Evolutionary conservation across 2,329 filamentous ascomycete species (phyloP).

Genomic region (Stemphylium vesicarium): DNA sequence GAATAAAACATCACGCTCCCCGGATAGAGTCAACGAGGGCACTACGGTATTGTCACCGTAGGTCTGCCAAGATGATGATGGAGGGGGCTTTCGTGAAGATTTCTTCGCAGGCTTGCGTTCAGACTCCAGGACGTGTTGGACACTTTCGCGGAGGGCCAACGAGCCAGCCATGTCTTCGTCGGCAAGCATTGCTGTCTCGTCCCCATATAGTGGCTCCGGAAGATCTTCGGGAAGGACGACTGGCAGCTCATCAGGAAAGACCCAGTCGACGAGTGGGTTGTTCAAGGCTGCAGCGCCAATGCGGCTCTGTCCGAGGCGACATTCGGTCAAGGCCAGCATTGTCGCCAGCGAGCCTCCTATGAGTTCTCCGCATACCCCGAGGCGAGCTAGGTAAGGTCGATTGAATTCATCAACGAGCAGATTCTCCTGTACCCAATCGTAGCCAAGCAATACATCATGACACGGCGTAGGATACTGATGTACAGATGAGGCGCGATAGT

Average conservation of each 20-base stretch:
- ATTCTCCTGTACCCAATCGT: constrained; percentile 56
- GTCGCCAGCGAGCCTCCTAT: constrained; percentile 57
- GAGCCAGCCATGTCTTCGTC: constrained; percentile 35
- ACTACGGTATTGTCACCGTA: constrained; percentile 34
- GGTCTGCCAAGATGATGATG: constrained; percentile 36
- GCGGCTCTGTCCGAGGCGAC: constrained; percentile 47
- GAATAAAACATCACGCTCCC: constrained; percentile 50
- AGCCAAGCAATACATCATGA: constrained; percentile 56
- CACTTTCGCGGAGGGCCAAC: constrained; percentile 11
- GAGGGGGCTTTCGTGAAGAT: constrained; percentile 24
- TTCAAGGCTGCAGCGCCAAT: constrained; percentile 56
- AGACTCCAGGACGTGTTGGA: constrained; percentile 8
- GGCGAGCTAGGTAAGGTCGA: constrained; percentile 33
- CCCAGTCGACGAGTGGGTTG: constrained; percentile 58
- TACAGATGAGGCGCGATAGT: constrained; percentile 51
- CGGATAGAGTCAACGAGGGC: constrained; percentile 38
- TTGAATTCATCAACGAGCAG: constrained; percentile 33
- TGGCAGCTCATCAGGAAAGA: constrained; percentile 48
- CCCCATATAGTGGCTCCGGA: constrained; percentile 36
- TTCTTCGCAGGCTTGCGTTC: constrained; percentile 20
- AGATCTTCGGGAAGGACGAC: constrained; percentile 26
- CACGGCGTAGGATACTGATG: constrained; percentile 54
- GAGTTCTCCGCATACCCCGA: constrained; percentile 57
- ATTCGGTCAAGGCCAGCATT: constrained; percentile 59
- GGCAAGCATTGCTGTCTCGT: constrained; percentile 41